phyloP scores from a whole-genome alignment of 345 rosid genomes.

The Anastatica hierochuntica region DNA sequence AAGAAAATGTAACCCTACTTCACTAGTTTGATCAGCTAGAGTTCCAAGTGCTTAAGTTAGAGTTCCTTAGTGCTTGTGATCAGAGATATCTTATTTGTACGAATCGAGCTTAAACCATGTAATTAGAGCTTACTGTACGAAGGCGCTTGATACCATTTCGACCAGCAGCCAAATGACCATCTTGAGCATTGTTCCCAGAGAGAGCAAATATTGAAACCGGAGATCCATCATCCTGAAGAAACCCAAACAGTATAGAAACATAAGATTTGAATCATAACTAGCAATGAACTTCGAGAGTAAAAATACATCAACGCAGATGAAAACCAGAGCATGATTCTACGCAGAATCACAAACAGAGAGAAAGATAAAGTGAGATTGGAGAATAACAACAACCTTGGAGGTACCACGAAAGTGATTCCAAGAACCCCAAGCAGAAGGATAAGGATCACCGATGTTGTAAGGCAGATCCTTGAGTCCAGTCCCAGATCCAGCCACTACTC shows the following conservation, averaged over 20 bases:
- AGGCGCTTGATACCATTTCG: conserved; percentile 98
- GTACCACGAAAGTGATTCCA: conserved; percentile 93
- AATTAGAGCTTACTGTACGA: conserved; percentile 59
- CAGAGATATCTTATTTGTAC: not conserved
- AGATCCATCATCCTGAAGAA: conserved; percentile 86
- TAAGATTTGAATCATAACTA: not conserved
- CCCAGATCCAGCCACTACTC: conserved; percentile 95
- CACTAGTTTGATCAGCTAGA: not conserved
- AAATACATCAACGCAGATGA: not conserved
- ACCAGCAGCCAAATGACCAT: conserved; percentile 87
- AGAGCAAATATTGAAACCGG: conserved; percentile 79
- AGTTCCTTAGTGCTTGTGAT: not conserved
- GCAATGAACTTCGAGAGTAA: too few relatives aligned
- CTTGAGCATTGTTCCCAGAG: conserved; percentile 71
- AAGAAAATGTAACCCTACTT: too few relatives aligned
- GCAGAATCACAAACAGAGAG: not conserved
- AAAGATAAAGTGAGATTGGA: not conserved
- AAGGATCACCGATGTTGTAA: conserved; percentile 82
- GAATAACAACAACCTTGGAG: conserved; percentile 51
- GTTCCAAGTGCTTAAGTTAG: not conserved
- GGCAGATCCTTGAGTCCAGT: conserved; percentile 95
- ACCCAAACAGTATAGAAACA: not conserved
- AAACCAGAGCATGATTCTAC: not conserved
- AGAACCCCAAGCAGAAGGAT: conserved; percentile 87
- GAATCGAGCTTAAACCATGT: conserved; percentile 1